Evolutionary conservation across 768 basidiomycete species (phyloP).

Genomic region (Kwoniella europaea): DNA sequence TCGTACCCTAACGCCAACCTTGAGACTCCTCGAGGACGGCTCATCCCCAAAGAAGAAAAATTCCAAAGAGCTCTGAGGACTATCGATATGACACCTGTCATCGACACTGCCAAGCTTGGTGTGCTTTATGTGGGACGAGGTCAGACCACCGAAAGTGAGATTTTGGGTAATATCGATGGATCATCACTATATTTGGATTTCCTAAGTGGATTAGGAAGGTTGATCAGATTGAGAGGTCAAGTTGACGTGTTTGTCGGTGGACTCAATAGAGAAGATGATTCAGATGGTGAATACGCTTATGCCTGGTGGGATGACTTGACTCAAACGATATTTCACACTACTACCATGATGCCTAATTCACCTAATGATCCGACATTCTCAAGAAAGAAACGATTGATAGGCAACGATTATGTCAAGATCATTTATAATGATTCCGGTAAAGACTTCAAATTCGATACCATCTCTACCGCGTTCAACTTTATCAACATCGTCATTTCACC

Average conservation of each 20-base stretch:
- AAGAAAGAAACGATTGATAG: constrained; percentile 93
- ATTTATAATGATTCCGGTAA: constrained; percentile 97
- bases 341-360: constrained; percentile 91
- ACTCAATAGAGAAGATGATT: constrained; percentile 72
- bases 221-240: constrained; percentile 87
- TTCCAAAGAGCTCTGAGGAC: constrained; percentile 68
- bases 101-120: constrained; percentile 96
- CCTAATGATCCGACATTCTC: constrained; percentile 63
- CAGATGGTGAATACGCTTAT: constrained; percentile 95
- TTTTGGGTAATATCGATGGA: constrained; percentile 85
- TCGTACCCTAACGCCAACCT: constrained; percentile 65
- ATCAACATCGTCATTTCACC: constrained; percentile 97
- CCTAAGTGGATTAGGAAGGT: constrained; percentile 81
- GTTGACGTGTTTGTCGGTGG: constrained; percentile 91
- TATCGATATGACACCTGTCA: constrained; percentile 85
- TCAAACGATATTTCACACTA: constrained; percentile 91
- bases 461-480: constrained; percentile 92
- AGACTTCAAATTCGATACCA: constrained; percentile 83
- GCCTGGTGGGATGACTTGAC: constrained; percentile 99
- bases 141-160: constrained; percentile 80
- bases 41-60: constrained; percentile 63
- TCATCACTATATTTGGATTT: constrained; percentile 95
- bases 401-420: constrained; percentile 94
- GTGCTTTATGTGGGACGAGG: constrained; percentile 95
- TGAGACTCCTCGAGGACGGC: constrained; percentile 62